Percentiles rank a stretch among this genome's conserved stretches.
Conservation (phyloP, 306 rosid genomes). For the Potentilla sterilis region DNA sequence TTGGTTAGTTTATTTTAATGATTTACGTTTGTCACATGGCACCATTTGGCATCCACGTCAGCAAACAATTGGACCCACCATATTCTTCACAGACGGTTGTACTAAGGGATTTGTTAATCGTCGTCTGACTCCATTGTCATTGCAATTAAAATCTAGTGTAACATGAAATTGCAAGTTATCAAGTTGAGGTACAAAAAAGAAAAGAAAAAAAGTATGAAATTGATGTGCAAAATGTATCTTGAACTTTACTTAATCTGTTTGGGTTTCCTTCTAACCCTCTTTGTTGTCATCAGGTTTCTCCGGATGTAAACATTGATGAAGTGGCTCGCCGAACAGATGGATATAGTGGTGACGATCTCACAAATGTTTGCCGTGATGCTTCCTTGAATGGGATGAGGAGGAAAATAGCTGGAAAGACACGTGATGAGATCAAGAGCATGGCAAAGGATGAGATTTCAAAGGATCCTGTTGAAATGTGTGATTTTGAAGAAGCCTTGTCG, state of each 20-base stretch:
- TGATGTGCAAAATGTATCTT: not conserved
- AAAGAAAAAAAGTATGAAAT: not conserved
- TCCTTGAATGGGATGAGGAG: constrained; percentile 98
- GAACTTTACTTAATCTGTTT: not conserved
- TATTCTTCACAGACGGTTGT: not conserved
- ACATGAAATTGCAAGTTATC: not conserved
- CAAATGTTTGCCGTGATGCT: constrained; percentile 94
- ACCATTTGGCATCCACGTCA: not conserved
- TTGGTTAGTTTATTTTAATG: not conserved
- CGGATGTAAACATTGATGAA: constrained; percentile 77
- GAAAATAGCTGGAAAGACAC: constrained; percentile 96
- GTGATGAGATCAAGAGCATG: constrained; percentile 97
- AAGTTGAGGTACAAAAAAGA: not conserved
- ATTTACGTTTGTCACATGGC: not conserved
- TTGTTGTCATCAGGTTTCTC: constrained; percentile 60
- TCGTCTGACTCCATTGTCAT: not conserved
- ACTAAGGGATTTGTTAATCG: not conserved
- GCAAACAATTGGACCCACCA: not conserved
- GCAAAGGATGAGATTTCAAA: constrained; percentile 92
- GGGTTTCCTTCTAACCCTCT: not conserved
- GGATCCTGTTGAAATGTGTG: constrained; percentile 98
- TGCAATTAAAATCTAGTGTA: not conserved
- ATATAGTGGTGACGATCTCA: constrained; percentile 97
- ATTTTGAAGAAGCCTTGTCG: constrained; percentile 87
- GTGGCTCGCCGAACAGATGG: constrained; percentile 97